A percentile compares a stretch with the other conserved stretches of the same genome.
These are phyloP conservation scores for Oryza meridionalis DNA, from an alignment of 176 grass and related monocot genomes.

Conservation along the genomic window DNA sequence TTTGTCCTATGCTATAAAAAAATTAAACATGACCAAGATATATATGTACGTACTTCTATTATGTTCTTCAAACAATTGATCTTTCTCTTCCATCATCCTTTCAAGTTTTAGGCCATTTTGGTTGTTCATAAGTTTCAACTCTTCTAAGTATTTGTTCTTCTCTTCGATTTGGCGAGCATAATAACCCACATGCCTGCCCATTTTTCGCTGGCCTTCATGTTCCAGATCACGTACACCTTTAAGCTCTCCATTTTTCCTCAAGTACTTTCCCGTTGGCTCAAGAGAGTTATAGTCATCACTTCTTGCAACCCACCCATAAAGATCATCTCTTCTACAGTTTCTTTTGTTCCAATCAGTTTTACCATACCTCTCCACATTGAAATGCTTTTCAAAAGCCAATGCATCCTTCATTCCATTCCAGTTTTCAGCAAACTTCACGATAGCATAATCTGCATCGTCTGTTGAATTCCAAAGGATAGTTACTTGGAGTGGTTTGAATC, in stretches of 20 bases:
- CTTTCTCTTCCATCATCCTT: conserved; percentile 50
- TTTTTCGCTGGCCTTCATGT: conserved; percentile 38
- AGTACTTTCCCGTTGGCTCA: conserved; percentile 52
- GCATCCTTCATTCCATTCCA: conserved; percentile 61
- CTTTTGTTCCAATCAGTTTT: conserved; percentile 51
- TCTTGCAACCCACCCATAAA: conserved; percentile 23
- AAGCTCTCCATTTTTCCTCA: conserved; percentile 56
- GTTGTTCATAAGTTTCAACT: conserved; percentile 42
- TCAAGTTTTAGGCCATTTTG: conserved; percentile 48
- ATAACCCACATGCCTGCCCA: conserved; percentile 40
- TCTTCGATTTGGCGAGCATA: conserved; percentile 45
- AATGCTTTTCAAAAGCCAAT: conserved; percentile 63
- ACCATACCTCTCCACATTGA: conserved; percentile 33
- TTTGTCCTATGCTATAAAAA: conserved; percentile 6
- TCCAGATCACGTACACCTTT: conserved; percentile 51
- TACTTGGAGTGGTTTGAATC: conserved; percentile 55
- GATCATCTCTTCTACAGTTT: conserved; percentile 41
- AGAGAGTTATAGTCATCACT: conserved; percentile 35
- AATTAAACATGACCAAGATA: neutral
- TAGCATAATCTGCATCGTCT: conserved; percentile 39
- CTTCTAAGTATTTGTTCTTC: conserved; percentile 40
- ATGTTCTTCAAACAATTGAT: conserved; percentile 48
- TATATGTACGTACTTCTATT: conserved; percentile 45
- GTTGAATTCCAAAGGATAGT: conserved; percentile 35
- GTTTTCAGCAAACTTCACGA: conserved; percentile 56